These are phyloP conservation scores for Phytopythium sindhum DNA, from an alignment of 352 stramenopile genomes.

Conservation along the genomic window DNA sequence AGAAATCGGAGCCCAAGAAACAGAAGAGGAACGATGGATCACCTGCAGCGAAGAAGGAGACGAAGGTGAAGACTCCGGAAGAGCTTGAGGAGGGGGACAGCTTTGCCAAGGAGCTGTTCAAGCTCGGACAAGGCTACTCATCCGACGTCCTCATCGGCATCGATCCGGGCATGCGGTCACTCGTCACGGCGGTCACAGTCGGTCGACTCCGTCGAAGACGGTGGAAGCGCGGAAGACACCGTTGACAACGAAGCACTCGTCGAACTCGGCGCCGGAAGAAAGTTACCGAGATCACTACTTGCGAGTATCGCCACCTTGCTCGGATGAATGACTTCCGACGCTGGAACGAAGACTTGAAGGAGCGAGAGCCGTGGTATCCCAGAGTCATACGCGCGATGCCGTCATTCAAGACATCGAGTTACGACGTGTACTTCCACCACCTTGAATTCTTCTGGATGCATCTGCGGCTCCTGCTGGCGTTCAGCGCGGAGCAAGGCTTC, in stretches of 20 bases:
- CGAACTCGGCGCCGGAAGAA: background rate
- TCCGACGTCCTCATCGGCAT: constrained; percentile 9
- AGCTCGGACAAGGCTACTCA: constrained; percentile 3
- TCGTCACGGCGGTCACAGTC: constrained; percentile 6
- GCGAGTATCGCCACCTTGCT: background rate
- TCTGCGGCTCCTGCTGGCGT: background rate
- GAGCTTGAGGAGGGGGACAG: constrained; percentile 5
- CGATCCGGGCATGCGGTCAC: constrained; percentile 12
- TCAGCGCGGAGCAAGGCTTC: background rate
- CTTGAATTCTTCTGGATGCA: background rate
- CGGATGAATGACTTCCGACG: background rate
- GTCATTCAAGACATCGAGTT: background rate
- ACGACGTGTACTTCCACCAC: background rate
- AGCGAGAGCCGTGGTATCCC: background rate
- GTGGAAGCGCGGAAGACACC: background rate
- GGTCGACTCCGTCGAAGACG: background rate
- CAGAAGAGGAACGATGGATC: background rate
- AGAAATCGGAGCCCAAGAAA: background rate
- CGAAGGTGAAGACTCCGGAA: constrained; percentile 1
- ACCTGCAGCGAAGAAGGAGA: background rate
- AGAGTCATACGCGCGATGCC: background rate
- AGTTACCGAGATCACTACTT: background rate
- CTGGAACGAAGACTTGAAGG: background rate
- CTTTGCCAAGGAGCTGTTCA: constrained; percentile 8
- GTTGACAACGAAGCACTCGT: background rate